Base-by-base conservation (phyloP, 1,284 basidiomycete genomes). In the Fomitiporia mediterranea region DNA sequence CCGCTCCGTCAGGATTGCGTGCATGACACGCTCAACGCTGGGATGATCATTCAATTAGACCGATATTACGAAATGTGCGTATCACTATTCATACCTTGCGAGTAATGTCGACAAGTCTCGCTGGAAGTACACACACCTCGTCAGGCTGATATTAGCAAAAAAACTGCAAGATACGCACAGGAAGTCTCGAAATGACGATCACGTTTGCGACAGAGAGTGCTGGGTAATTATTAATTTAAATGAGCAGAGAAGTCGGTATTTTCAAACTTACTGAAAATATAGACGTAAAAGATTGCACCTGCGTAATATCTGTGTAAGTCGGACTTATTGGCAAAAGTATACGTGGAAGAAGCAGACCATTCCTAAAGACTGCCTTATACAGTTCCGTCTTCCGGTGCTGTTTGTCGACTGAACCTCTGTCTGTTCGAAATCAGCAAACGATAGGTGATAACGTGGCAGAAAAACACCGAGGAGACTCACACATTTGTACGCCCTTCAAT, bases 181-280 rank as follows among this genome's bases (percentile, higher is more conserved):
- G 34, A 28, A 52, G 37, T 13, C 30, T 52, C 38, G 40, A 40
- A 5, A 54, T 43, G 9, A 46, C 52, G n/a, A 46, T 42, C 11
- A 54, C 40, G 23, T 54, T 54, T 15, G 42, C 52, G 15, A 35
- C 43, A 19, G 52, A 54, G 9, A 54, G 42, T 9, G 34, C 52
- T 54, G 7, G 27, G 27, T n/a, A 23, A 46, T n/a, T n/a, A n/a
- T n/a, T n/a, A n/a, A n/a, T n/a, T n/a, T n/a, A n/a, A n/a, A n/a
- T n/a, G n/a, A n/a, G n/a, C n/a, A n/a, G n/a, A n/a, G n/a, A n/a
- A 17, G 42, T 32, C n/a, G n/a, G n/a, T n/a, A n/a, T n/a, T n/a
- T n/a, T n/a, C n/a, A n/a, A n/a, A n/a, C n/a, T n/a, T n/a, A 54
- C 52, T 23, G 32, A 46, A 54, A 17, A 46, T 46, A 25, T 54